phyloP scores from a whole-genome alignment of 805 yeast species.

The Myxozyma neglecta region DNA sequence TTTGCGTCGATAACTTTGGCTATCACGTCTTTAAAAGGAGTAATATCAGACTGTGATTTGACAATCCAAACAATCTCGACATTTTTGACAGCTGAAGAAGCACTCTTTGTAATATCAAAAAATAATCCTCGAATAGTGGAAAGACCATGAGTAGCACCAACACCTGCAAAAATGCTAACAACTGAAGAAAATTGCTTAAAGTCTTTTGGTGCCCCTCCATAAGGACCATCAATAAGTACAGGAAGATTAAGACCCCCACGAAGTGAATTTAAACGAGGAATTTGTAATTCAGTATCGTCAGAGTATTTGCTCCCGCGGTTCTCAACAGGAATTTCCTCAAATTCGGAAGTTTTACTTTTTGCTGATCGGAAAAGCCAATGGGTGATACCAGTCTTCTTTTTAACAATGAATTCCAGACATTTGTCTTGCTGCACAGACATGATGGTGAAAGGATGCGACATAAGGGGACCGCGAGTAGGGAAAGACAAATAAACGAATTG shows the following conservation, averaged over 20 bases:
- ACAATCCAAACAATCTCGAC: slow-evolving; percentile 7
- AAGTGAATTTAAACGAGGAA: background rate
- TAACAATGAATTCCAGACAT: slow-evolving; percentile 46
- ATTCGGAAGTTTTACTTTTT: background rate
- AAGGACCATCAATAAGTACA: slow-evolving; percentile 49
- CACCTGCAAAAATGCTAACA: slow-evolving; percentile 47
- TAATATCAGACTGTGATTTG: background rate
- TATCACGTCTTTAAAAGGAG: background rate
- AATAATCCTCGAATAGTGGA: slow-evolving; percentile 36
- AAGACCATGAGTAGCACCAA: slow-evolving; percentile 49
- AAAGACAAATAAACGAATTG: slow-evolving; percentile 28
- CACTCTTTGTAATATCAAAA: background rate
- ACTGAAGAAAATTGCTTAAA: slow-evolving; percentile 46
- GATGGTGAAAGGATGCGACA: slow-evolving; percentile 42
- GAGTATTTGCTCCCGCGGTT: background rate
- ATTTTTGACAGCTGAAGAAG: background rate
- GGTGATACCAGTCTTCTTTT: slow-evolving; percentile 31
- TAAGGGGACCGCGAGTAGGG: slow-evolving; percentile 29
- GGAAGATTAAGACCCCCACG: slow-evolving; percentile 35
- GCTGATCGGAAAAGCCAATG: slow-evolving; percentile 4
- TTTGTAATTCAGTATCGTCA: background rate
- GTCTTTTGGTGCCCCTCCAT: slow-evolving; percentile 48
- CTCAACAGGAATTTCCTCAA: background rate
- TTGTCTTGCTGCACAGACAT: slow-evolving; percentile 43
- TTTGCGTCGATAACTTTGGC: background rate